Conservation (phyloP, 805 yeast species). For the Yueomyces sinensis region DNA sequence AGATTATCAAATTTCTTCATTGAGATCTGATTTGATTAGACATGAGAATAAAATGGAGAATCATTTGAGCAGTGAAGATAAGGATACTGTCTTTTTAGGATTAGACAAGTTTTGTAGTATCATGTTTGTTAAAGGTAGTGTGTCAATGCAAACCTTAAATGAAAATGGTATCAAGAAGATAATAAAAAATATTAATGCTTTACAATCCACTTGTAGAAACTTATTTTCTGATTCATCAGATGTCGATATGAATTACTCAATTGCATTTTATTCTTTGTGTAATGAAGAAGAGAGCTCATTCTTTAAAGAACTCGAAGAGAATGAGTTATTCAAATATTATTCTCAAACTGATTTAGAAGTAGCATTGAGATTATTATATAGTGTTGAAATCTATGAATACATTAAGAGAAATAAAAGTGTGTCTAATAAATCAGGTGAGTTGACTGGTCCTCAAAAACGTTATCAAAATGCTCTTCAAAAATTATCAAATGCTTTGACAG, state of each 20-base stretch:
- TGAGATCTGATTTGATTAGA: conserved; percentile 16
- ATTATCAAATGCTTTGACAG: background rate
- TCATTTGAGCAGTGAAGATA: conserved; percentile 9
- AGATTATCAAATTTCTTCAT: conserved; percentile 15
- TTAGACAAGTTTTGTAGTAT: conserved; percentile 12
- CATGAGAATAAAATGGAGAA: conserved; percentile 17
- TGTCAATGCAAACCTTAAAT: conserved; percentile 15
- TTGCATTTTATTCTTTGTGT: conserved; percentile 14
- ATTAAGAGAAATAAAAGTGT: background rate
- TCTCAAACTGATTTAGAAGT: background rate
- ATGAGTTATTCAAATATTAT: conserved; percentile 8
- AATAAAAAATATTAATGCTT: conserved; percentile 18
- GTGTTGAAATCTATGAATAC: background rate
- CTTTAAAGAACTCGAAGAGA: conserved; percentile 9
- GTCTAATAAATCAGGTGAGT: background rate
- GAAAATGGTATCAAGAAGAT: conserved; percentile 20
- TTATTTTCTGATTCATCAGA: conserved; percentile 10
- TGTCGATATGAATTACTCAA: conserved; percentile 13
- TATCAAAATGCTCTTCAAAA: conserved; percentile 16
- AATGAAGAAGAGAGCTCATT: conserved; percentile 1
- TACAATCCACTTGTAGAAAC: conserved; percentile 20
- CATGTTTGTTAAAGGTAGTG: conserved; percentile 16
- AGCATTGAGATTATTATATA: background rate
- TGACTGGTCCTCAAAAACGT: conserved; percentile 6
- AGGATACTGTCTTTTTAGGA: conserved; percentile 14